Percentiles rank a stretch among this genome's conserved stretches.
These are phyloP conservation scores for Tetrapyrgos nigripes DNA, from an alignment of 1,284 basidiomycete genomes.

Conservation along the genomic window DNA sequence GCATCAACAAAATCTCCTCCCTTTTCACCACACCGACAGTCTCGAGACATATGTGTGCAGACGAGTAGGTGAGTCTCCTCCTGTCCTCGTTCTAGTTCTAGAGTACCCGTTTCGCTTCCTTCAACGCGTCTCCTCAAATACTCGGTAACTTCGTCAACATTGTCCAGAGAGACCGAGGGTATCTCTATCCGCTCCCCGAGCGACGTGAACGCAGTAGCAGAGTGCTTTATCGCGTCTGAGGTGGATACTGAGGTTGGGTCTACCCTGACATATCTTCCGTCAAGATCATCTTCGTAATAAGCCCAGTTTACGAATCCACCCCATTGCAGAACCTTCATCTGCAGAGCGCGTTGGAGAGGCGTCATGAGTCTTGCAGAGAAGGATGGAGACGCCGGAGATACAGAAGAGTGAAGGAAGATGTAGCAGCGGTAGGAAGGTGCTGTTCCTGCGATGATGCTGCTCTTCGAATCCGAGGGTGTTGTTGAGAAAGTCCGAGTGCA, in stretches of 20 bases:
- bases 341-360: conserved; percentile 57
- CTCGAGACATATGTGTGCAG: conserved; percentile 74
- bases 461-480: not conserved
- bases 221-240: conserved; percentile 26
- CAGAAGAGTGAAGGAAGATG: conserved; percentile 59
- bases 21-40: conserved; percentile 77
- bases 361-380: conserved; percentile 60
- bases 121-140: conserved; percentile 43
- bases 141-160: conserved; percentile 51
- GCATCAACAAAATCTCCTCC: conserved; percentile 58
- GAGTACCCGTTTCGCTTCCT: conserved; percentile 12
- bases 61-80: conserved; percentile 65
- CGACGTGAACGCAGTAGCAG: conserved; percentile 57
- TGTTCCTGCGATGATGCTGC: conserved; percentile 38
- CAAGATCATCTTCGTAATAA: conserved; percentile 46
- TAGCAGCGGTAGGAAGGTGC: conserved; percentile 59
- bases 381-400: conserved; percentile 51
- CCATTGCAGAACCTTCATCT: conserved; percentile 48
- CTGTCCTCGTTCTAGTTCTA: conserved; percentile 19
- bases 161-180: conserved; percentile 50
- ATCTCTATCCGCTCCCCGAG: conserved; percentile 54
- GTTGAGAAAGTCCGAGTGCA: not conserved
- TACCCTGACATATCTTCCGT: not conserved
- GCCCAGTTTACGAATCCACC: conserved; percentile 67
- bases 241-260: conserved; percentile 22